phyloP scores from a whole-genome alignment of 306 rosid genomes.

The Vigna radiata region DNA sequence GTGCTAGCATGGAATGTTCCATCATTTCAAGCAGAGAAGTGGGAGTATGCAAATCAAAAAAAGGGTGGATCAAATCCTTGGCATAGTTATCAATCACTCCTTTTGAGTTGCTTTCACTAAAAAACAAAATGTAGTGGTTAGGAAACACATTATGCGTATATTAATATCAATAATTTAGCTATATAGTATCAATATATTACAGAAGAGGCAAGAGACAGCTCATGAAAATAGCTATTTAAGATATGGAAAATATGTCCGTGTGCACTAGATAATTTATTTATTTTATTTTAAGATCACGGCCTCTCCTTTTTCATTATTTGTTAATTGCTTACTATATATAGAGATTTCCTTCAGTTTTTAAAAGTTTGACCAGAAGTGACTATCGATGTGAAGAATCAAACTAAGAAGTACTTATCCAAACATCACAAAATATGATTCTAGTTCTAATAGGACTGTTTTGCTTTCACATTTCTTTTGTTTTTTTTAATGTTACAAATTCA shows the following conservation, averaged over 20 bases:
- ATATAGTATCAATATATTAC: neutral
- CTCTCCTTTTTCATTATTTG: neutral
- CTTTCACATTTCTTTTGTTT: too few relatives aligned
- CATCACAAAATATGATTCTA: neutral
- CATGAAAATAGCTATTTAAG: constrained; percentile 25
- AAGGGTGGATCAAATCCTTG: constrained; percentile 52
- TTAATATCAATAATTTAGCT: constrained; percentile 18
- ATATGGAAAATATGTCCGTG: constrained; percentile 35
- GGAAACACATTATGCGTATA: constrained; percentile 34
- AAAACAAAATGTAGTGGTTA: constrained; percentile 43
- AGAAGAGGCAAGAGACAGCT: constrained; percentile 22
- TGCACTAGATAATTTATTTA: constrained; percentile 11
- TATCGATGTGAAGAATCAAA: neutral
- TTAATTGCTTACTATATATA: neutral
- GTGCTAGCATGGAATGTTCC: constrained; percentile 42
- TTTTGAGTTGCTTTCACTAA: constrained; percentile 43
- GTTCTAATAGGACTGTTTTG: too few relatives aligned
- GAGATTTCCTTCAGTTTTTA: neutral
- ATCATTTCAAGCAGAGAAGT: constrained; percentile 47
- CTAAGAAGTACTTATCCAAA: neutral
- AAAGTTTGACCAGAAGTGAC: neutral
- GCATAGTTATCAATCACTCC: constrained; percentile 35
- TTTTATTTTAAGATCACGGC: neutral
- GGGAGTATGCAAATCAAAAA: constrained; percentile 44
- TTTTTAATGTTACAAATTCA: too few relatives aligned